phyloP scores from a whole-genome alignment of 176 grass and related monocot species.

The Eragrostis curvula region DNA sequence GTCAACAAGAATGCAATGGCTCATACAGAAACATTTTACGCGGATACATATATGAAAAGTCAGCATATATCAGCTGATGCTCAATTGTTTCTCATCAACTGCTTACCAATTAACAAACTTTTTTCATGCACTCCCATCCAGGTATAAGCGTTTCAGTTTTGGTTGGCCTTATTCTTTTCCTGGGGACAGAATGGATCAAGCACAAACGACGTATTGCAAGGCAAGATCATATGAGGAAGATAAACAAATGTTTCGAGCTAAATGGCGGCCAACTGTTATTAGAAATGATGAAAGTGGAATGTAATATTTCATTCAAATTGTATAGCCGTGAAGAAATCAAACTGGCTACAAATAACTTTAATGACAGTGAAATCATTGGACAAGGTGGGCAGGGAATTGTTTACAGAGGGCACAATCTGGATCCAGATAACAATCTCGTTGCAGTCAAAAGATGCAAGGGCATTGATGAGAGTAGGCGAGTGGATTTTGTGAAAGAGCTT shows the following conservation, averaged over 20 bases:
- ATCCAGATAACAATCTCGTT: neutral
- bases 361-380: neutral
- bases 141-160: neutral
- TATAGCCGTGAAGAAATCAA: slow-evolving; percentile 1
- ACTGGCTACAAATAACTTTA: slow-evolving; percentile 14
- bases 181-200: slow-evolving; percentile 18
- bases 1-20: no score
- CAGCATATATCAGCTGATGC: no score
- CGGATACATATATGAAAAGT: no score
- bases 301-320: slow-evolving; percentile 4
- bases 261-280: slow-evolving; percentile 12
- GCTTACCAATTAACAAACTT: neutral
- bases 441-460: slow-evolving; percentile 43
- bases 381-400: slow-evolving; percentile 38
- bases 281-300: slow-evolving; percentile 33
- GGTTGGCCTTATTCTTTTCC: neutral
- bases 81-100: neutral
- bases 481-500: slow-evolving; percentile 42
- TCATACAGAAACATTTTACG: no score
- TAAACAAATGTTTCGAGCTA: slow-evolving; percentile 10
- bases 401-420: slow-evolving; percentile 9
- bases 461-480: slow-evolving; percentile 16
- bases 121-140: neutral
- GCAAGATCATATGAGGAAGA: slow-evolving; percentile 5
- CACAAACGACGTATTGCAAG: neutral